Evolutionary conservation across 345 rosid species (phyloP).

Genomic region (Rhizophora mangle): DNA sequence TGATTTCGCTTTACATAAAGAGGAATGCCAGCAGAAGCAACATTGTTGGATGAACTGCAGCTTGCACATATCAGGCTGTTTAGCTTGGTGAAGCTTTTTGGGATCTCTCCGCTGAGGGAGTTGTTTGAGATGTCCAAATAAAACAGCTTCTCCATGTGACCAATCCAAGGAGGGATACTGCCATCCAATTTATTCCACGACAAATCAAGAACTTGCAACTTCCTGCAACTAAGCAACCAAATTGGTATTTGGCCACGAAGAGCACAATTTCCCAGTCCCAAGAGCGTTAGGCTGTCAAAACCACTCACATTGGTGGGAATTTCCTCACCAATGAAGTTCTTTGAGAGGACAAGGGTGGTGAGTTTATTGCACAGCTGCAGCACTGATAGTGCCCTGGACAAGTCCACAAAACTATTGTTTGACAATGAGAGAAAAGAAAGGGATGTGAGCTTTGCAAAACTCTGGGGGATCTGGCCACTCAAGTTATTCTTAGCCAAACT

Average conservation of each 20-base stretch:
- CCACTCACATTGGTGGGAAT: constrained; percentile 53
- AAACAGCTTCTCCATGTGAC: constrained; percentile 76
- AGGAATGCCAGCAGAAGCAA: constrained; percentile 61
- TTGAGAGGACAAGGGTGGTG: constrained; percentile 71
- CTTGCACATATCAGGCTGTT: constrained; percentile 54
- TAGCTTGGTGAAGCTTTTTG: constrained; percentile 55
- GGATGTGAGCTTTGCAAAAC: constrained; percentile 54
- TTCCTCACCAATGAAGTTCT: constrained; percentile 73
- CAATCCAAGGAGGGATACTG: constrained; percentile 74
- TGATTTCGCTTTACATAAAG: constrained; percentile 72
- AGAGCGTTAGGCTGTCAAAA: constrained; percentile 53
- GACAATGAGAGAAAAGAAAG: constrained; percentile 65
- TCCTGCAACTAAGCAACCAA: constrained; percentile 71
- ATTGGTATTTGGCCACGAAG: constrained; percentile 69
- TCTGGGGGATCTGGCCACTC: constrained; percentile 54
- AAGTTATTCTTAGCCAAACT: constrained; percentile 79
- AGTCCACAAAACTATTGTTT: constrained; percentile 67
- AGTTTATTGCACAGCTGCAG: constrained; percentile 75
- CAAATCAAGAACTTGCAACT: constrained; percentile 81
- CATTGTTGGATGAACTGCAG: constrained; percentile 32
- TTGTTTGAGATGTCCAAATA: constrained; percentile 90
- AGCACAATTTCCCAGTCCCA: constrained; percentile 83
- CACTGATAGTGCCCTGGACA: constrained; percentile 54
- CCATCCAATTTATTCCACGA: constrained; percentile 83
- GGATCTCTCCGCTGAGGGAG: constrained; percentile 78